phyloP scores from a whole-genome alignment of 1,284 basidiomycete species.

The Ganoderma resinaceum region DNA sequence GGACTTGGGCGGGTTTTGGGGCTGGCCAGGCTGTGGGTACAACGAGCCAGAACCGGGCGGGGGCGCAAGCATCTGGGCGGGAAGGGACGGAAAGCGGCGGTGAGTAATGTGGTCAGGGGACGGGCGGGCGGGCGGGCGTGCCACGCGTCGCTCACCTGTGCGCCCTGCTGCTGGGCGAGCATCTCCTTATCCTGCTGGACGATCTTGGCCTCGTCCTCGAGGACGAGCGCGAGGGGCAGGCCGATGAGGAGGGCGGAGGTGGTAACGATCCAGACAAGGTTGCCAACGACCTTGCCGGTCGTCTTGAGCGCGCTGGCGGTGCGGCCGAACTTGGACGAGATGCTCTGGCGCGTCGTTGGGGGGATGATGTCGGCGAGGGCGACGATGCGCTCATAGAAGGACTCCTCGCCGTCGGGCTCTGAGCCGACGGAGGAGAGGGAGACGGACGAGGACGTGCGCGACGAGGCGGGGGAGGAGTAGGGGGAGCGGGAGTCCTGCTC shows the following conservation, averaged over 20 bases:
- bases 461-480: slow-evolving; percentile 71
- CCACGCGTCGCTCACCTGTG: slow-evolving; percentile 52
- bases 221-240: slow-evolving; percentile 88
- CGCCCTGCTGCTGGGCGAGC: slow-evolving; percentile 91
- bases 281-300: slow-evolving; percentile 79
- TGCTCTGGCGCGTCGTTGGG: slow-evolving; percentile 83
- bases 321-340: slow-evolving; percentile 67
- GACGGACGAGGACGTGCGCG: slow-evolving; percentile 68
- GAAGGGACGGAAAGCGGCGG: neutral
- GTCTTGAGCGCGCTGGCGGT: slow-evolving; percentile 71
- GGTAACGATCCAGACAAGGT: slow-evolving; percentile 93
- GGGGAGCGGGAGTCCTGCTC: slow-evolving; percentile 63
- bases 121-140: neutral
- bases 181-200: slow-evolving; percentile 96
- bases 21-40: slow-evolving; percentile 51
- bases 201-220: slow-evolving; percentile 96
- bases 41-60: slow-evolving; percentile 52
- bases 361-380: slow-evolving; percentile 97
- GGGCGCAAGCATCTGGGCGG: slow-evolving; percentile 63
- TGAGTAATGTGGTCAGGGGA: neutral
- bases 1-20: slow-evolving; percentile 50
- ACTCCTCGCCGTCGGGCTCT: slow-evolving; percentile 75
- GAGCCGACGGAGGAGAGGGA: slow-evolving; percentile 81
- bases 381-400: slow-evolving; percentile 87
- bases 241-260: slow-evolving; percentile 94